A percentile compares a stretch with the other conserved stretches of the same genome.
Evolutionary conservation across 108 stramenopile genomes (phyloP).

Genomic region (Cyclotella sp.): DNA sequence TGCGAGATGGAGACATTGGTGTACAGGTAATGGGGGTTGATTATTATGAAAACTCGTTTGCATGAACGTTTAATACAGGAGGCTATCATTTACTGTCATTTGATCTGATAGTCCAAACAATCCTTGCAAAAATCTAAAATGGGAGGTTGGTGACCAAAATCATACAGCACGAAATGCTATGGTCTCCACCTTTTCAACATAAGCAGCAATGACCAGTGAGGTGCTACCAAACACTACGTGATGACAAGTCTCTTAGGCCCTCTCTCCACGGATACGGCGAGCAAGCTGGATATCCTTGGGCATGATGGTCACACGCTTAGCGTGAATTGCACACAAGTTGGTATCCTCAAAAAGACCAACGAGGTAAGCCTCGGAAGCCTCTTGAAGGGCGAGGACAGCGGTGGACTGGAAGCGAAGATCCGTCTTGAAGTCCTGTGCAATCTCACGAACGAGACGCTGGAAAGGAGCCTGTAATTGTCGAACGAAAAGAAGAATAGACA

Average conservation of each 20-base stretch:
- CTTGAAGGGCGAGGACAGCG: slow-evolving; percentile 94
- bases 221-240: no score
- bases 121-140: no score
- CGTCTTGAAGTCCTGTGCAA: slow-evolving; percentile 97
- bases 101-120: no score
- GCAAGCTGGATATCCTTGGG: slow-evolving; percentile 94
- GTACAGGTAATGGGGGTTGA: no score
- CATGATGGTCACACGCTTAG: slow-evolving; percentile 99
- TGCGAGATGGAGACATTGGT: no score
- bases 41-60: no score
- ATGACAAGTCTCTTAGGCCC: slow-evolving; percentile 27
- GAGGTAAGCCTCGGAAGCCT: slow-evolving; percentile 95
- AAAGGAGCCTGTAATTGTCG: slow-evolving; percentile 55
- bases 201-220: no score
- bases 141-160: no score
- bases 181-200: no score
- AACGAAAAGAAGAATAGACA: neutral
- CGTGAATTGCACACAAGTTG: slow-evolving; percentile 97
- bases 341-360: slow-evolving; percentile 97
- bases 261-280: slow-evolving; percentile 63
- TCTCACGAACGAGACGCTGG: slow-evolving; percentile 94
- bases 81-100: no score
- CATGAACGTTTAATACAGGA: no score
- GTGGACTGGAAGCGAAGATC: slow-evolving; percentile 98
- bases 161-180: no score